Conservation (phyloP, 768 basidiomycete genomes). For the Boletus rufocinnamomeus region DNA sequence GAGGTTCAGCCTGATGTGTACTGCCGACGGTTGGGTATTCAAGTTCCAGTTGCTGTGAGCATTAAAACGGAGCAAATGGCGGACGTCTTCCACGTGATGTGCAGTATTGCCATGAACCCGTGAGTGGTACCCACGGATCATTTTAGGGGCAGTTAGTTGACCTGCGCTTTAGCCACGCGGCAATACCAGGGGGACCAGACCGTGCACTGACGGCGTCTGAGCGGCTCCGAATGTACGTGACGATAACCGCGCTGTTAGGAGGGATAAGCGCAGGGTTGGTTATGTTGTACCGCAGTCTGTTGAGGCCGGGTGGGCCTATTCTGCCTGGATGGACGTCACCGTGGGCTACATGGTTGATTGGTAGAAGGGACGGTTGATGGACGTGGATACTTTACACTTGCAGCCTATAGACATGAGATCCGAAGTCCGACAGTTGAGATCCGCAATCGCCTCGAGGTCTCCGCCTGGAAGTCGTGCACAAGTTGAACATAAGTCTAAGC, state of each 20-base stretch:
- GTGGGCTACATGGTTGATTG: slow-evolving; percentile 70
- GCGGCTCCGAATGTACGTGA: slow-evolving; percentile 70
- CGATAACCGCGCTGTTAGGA: slow-evolving; percentile 70
- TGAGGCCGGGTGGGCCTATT: slow-evolving; percentile 59
- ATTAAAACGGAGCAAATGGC: slow-evolving; percentile 83
- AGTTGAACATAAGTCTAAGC: slow-evolving; percentile 10
- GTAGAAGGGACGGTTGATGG: slow-evolving; percentile 43
- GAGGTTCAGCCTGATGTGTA: slow-evolving; percentile 99
- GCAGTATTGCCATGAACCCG: slow-evolving; percentile 85
- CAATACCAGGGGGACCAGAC: slow-evolving; percentile 84
- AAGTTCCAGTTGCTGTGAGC: slow-evolving; percentile 93
- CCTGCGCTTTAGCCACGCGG: slow-evolving; percentile 45
- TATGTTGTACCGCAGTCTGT: slow-evolving; percentile 67
- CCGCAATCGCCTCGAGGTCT: slow-evolving; percentile 40
- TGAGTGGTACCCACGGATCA: slow-evolving; percentile 42
- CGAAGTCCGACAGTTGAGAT: slow-evolving; percentile 38
- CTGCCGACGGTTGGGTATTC: slow-evolving; percentile 84
- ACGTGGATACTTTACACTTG: slow-evolving; percentile 7
- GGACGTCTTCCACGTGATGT: slow-evolving; percentile 86
- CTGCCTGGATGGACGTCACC: slow-evolving; percentile 55
- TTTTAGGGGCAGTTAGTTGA: slow-evolving; percentile 14
- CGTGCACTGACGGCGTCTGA: slow-evolving; percentile 71
- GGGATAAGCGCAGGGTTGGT: slow-evolving; percentile 73
- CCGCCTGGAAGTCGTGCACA: slow-evolving; percentile 29
- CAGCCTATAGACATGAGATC: slow-evolving; percentile 33